Conservation (phyloP, 2,329 filamentous ascomycete species). For the Escovopsis weberi region DNA sequence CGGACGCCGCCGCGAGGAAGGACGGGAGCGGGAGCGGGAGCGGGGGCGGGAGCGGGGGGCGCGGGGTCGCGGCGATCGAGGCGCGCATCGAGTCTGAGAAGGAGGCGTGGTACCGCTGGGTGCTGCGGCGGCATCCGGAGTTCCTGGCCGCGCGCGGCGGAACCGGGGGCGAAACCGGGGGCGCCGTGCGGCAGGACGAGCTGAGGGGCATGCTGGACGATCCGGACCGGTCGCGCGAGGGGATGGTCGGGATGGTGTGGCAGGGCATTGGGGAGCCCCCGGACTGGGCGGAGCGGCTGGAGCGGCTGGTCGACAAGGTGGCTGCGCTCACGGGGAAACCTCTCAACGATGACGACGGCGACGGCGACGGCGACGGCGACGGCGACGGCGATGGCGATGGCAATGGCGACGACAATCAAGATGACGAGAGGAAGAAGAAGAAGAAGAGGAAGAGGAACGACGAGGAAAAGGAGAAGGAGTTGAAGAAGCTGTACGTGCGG, state of each 20-base stretch:
- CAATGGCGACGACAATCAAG: too few relatives aligned
- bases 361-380: too few relatives aligned
- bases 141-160: constrained; percentile 20
- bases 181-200: constrained; percentile 16
- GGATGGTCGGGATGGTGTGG: constrained; percentile 23
- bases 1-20: constrained; percentile 24
- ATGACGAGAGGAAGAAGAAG: too few relatives aligned
- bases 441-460: too few relatives aligned
- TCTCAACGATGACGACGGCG: too few relatives aligned
- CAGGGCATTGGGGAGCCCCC: constrained; percentile 20
- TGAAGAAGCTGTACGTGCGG: constrained; percentile 25
- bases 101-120: constrained; percentile 37
- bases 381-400: too few relatives aligned
- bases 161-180: not conserved
- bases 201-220: constrained; percentile 22
- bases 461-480: constrained; percentile 12
- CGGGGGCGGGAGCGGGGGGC: too few relatives aligned
- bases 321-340: constrained; percentile 13
- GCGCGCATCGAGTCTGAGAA: constrained; percentile 36
- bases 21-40: constrained; percentile 6
- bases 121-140: constrained; percentile 23
- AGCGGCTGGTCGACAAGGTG: constrained; percentile 20
- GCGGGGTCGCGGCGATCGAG: constrained; percentile 30
- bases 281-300: constrained; percentile 18
- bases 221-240: constrained; percentile 21